Percentiles rank a stretch among this genome's conserved stretches.
Conservation (phyloP, 1,284 basidiomycete genomes). For the Somion occarium region DNA sequence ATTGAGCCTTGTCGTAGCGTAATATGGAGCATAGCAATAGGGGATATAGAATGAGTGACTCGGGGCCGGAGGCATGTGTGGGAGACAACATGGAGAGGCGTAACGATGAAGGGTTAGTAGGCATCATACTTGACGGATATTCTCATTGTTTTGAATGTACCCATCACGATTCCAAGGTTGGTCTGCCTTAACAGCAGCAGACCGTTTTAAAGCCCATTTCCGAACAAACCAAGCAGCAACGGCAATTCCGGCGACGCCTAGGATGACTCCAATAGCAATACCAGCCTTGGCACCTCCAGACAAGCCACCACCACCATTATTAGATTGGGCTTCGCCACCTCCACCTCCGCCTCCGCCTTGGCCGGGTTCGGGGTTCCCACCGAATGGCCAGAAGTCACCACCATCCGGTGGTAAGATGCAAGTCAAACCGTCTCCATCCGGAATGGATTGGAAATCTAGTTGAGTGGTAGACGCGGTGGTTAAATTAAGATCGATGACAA, state of each 20-base stretch:
- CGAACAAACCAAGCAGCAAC: conserved; percentile 44
- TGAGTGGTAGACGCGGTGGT: conserved; percentile 42
- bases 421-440: conserved; percentile 52
- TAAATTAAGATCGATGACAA: conserved; percentile 49
- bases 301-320: conserved; percentile 17
- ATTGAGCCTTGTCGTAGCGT: not conserved
- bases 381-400: conserved; percentile 73
- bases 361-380: conserved; percentile 40
- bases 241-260: conserved; percentile 40
- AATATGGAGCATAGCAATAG: not conserved
- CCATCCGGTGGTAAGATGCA: conserved; percentile 63
- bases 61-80: not conserved
- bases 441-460: conserved; percentile 44
- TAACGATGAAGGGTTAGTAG: no score
- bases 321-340: not conserved
- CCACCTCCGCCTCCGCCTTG: conserved; percentile 12
- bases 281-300: conserved; percentile 39
- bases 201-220: conserved; percentile 33
- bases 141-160: conserved; percentile 2
- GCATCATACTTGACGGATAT: no score
- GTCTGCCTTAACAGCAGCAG: conserved; percentile 3
- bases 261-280: conserved; percentile 49
- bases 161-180: conserved; percentile 4
- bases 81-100: no score
- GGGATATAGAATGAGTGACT: not conserved